Conservation (phyloP, 2,329 filamentous ascomycete genomes). For the Escovopsis sp. region DNA sequence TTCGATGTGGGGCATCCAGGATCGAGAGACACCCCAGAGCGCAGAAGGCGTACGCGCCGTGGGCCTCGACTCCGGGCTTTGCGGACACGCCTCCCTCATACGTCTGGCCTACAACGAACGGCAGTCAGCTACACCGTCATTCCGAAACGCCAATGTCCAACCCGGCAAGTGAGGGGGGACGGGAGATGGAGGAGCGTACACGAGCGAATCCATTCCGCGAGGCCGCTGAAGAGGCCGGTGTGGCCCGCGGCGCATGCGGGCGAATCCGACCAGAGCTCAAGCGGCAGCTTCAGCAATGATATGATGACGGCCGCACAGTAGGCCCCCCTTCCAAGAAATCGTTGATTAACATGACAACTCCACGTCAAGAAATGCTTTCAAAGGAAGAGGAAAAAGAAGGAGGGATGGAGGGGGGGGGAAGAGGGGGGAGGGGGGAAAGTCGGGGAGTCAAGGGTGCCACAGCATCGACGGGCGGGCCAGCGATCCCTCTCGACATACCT, state of each 20-base stretch:
- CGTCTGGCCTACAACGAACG: slow-evolving; percentile 55
- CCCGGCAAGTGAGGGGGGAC: slow-evolving; percentile 7
- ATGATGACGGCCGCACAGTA: slow-evolving; percentile 84
- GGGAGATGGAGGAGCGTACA: slow-evolving; percentile 41
- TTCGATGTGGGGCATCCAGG: slow-evolving; percentile 61
- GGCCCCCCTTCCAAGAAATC: slow-evolving; percentile 47
- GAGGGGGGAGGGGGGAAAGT: no score
- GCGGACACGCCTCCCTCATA: slow-evolving; percentile 89
- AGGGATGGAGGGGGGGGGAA: no score
- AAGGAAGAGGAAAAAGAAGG: no score
- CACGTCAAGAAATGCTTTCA: no score
- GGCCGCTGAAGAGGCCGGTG: slow-evolving; percentile 50
- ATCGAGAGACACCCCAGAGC: slow-evolving; percentile 80
- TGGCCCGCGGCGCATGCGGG: slow-evolving; percentile 50
- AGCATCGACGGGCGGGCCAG: slow-evolving; percentile 5
- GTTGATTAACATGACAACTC: no score
- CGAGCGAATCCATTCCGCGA: slow-evolving; percentile 65
- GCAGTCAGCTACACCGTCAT: slow-evolving; percentile 1
- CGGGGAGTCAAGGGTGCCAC: slow-evolving; percentile 9
- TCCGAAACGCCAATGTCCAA: no score
- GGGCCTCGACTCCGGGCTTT: slow-evolving; percentile 76
- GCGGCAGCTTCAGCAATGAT: slow-evolving; percentile 67
- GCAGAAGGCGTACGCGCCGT: slow-evolving; percentile 94
- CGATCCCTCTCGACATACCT: slow-evolving; percentile 37
- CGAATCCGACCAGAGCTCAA: slow-evolving; percentile 60